These are phyloP conservation scores for Jackrogersella multiformis DNA, from an alignment of 495 filamentous ascomycete species.

Conservation along the genomic window DNA sequence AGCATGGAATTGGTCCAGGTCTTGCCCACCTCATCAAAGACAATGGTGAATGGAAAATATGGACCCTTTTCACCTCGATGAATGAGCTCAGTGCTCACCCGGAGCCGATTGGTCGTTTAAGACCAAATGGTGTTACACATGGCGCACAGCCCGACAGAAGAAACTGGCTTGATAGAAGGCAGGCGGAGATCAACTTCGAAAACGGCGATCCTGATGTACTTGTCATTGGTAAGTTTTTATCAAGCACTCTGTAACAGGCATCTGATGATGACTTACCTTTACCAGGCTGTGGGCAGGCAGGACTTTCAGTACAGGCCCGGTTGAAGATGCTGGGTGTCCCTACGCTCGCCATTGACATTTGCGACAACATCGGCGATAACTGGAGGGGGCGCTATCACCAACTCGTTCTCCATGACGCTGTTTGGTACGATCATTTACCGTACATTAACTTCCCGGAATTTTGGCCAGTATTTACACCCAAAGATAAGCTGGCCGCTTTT, in stretches of 20 bases:
- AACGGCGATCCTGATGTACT: slow-evolving; percentile 69
- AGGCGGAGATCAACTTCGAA: slow-evolving; percentile 64
- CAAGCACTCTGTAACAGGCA: neutral
- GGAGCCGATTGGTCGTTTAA: slow-evolving; percentile 59
- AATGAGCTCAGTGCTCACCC: slow-evolving; percentile 61
- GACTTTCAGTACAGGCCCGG: slow-evolving; percentile 72
- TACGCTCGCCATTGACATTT: slow-evolving; percentile 71
- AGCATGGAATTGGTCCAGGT: slow-evolving; percentile 65
- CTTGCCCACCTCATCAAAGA: slow-evolving; percentile 64
- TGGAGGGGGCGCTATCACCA: slow-evolving; percentile 75
- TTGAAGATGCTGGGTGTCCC: slow-evolving; percentile 75
- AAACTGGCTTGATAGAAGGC: slow-evolving; percentile 74
- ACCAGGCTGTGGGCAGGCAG: slow-evolving; percentile 65
- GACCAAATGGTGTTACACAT: slow-evolving; percentile 62
- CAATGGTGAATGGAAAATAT: slow-evolving; percentile 68
- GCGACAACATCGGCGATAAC: slow-evolving; percentile 74
- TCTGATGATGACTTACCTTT: slow-evolving; percentile 14
- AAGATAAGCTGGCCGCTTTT: slow-evolving; percentile 83
- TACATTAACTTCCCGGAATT: slow-evolving; percentile 73
- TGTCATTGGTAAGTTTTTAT: slow-evolving; percentile 65
- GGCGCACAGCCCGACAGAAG: slow-evolving; percentile 54
- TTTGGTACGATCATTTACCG: slow-evolving; percentile 80
- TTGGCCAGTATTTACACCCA: slow-evolving; percentile 79
- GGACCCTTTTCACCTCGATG: slow-evolving; percentile 68
- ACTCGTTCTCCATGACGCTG: slow-evolving; percentile 77